Conservation (phyloP, 2,329 filamentous ascomycete genomes). For the Neonectria faginata region DNA sequence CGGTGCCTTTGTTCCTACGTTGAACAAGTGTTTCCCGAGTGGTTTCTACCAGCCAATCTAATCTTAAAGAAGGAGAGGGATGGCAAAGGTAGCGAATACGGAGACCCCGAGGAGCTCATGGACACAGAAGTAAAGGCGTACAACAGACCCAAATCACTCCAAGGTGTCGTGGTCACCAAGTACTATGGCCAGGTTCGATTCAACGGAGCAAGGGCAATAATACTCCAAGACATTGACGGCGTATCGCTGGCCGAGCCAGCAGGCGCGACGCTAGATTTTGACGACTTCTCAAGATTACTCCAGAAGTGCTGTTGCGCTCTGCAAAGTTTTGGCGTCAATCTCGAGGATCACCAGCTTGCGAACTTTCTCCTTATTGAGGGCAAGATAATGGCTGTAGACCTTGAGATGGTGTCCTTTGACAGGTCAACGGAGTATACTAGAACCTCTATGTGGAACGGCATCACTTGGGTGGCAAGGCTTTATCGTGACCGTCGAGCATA, state of each 20-base stretch:
- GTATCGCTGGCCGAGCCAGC: background rate
- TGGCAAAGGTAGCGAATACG: background rate
- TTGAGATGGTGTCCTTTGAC: background rate
- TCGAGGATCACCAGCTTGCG: background rate
- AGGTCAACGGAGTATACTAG: background rate
- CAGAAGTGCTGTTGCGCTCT: background rate
- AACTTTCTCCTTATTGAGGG: background rate
- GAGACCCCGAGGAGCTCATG: background rate
- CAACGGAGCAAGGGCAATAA: background rate
- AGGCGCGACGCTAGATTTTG: background rate
- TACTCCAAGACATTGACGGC: background rate
- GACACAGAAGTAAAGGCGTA: background rate
- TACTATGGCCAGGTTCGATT: background rate
- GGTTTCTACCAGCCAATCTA: background rate
- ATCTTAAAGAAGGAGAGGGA: background rate
- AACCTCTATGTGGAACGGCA: background rate
- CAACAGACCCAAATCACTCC: background rate
- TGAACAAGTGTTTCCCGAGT: background rate
- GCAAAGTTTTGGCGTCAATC: background rate
- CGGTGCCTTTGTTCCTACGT: background rate
- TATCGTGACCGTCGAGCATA: background rate
- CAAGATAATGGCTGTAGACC: background rate
- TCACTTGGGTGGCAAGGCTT: background rate
- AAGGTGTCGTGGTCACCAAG: background rate
- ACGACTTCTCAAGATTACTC: background rate